Evolutionary conservation across 2,329 filamentous ascomycete genomes (phyloP), one percentile per base, ranked within the genome.

Genomic region (Diaporthe nobilis): DNA sequence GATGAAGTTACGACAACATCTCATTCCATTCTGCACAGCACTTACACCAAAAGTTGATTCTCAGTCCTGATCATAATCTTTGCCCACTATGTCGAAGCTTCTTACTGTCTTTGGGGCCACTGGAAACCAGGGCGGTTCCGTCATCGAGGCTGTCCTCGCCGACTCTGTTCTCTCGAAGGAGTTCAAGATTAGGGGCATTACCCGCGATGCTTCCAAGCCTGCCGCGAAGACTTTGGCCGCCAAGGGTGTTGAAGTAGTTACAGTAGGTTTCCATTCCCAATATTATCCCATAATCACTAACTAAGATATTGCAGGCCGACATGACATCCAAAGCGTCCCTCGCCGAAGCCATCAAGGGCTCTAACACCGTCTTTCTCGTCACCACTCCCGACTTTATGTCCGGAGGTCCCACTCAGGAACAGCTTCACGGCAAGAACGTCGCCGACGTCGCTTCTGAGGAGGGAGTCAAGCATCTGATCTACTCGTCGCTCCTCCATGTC

Each of bases 111-210:
- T 88, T 68, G 87, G 87, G 37, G 86, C 86, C 71, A 88, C 87
- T 3, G 87, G 87, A 74, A 84, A 85, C 76, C 88, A 90, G 79
- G 88, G 88, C 57, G 85, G 85, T 49, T 87, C 87, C 42, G 86
- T 89, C 42, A 82, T 88, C 73, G 77, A 80, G 4, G 81, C 83
- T 71, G 83, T 89, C 77, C 86, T 90, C 76, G 83, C 82, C 72
- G 86, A 90, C 82, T 79, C 87, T 3, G 80, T 79, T n/a, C 83
- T 88, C 22, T 85, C 84, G 51, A 82, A 84, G 42, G 81, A 85
- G 61, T 89, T 85, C 82, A 83, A 81, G 37, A 82, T 90, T 61
- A 85, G 87, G 2, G 88, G 83, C 61, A 81, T 90, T 74, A 89
- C 87, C 4, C 85, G 88, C n/a, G 84, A 88, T 79, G 78, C 81